phyloP scores from a whole-genome alignment of 2,329 filamentous ascomycete genomes.

The Coniella lustricola region DNA sequence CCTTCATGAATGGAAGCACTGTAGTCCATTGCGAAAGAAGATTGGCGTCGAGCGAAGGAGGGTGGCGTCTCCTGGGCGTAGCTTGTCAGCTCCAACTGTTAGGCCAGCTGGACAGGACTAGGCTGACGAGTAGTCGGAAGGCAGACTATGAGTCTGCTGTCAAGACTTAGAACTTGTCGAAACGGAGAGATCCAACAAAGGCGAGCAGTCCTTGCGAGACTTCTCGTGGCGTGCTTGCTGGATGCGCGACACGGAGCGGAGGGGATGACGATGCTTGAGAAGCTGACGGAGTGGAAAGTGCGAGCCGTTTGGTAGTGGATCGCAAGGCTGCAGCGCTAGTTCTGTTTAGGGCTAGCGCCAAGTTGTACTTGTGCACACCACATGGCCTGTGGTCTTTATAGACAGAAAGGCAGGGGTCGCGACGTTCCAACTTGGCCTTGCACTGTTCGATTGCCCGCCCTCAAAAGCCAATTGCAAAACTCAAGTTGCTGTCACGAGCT shows the following conservation, averaged over 20 bases:
- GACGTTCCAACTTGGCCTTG: neutral
- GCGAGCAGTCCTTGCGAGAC: neutral
- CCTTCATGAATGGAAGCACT: slow-evolving; percentile 47
- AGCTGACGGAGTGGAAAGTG: slow-evolving; percentile 6
- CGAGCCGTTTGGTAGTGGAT: slow-evolving; percentile 1
- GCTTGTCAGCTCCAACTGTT: neutral
- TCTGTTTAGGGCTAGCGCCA: neutral
- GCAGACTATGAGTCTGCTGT: neutral
- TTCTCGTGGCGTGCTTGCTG: neutral
- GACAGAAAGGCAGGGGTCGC: neutral
- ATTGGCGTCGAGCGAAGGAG: neutral
- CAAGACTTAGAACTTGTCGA: neutral
- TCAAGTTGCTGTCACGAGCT: neutral
- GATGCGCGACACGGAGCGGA: neutral
- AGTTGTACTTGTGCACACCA: too few relatives aligned
- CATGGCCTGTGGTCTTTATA: too few relatives aligned
- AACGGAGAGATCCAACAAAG: neutral
- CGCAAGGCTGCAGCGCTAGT: neutral
- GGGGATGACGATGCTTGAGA: slow-evolving; percentile 10
- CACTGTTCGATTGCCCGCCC: too few relatives aligned
- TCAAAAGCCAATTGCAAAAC: too few relatives aligned
- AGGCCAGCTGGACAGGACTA: neutral
- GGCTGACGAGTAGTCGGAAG: neutral
- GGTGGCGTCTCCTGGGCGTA: slow-evolving; percentile 18
- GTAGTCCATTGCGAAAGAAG: slow-evolving; percentile 45